Conservation (phyloP, 257 asterid genomes). For the Thymus quinquecostatus region DNA sequence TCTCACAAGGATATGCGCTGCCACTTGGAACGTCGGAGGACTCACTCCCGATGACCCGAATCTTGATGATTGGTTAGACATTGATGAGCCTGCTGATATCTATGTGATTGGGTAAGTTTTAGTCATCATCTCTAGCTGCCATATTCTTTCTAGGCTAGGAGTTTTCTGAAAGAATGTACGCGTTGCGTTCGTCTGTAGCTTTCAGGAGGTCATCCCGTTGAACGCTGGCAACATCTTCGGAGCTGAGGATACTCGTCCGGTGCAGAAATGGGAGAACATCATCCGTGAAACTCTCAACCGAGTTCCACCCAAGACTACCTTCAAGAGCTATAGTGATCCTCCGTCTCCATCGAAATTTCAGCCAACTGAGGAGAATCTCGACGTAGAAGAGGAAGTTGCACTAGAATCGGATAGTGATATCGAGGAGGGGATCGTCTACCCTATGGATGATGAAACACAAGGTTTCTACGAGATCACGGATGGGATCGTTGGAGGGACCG, state of each 20-base stretch:
- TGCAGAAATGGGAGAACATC: conserved; percentile 81
- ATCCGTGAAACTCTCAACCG: conserved; percentile 82
- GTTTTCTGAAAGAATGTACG: no score
- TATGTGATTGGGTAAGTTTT: conserved; percentile 82
- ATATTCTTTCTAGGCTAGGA: no score
- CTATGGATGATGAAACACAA: conserved; percentile 59
- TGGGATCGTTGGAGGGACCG: conserved; percentile 29
- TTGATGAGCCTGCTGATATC: conserved; percentile 80
- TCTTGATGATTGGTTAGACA: conserved; percentile 75
- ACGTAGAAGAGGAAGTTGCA: conserved; percentile 63
- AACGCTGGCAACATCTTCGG: conserved; percentile 95
- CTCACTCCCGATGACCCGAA: conserved; percentile 76
- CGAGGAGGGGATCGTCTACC: conserved; percentile 69
- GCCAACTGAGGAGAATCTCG: conserved; percentile 66
- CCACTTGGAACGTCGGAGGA: conserved; percentile 91
- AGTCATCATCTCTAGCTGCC: neutral
- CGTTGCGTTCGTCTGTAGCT: conserved; percentile 43
- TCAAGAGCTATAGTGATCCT: conserved; percentile 85
- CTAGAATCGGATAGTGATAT: conserved; percentile 77
- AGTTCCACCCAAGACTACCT: conserved; percentile 58
- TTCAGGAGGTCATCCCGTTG: conserved; percentile 96
- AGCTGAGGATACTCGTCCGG: conserved; percentile 88
- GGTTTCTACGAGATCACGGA: conserved; percentile 37
- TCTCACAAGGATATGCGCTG: conserved; percentile 51
- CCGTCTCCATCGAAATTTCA: conserved; percentile 86